phyloP scores from a whole-genome alignment of 371 early-diverging fungal genomes.

The Mucor mucedo region DNA sequence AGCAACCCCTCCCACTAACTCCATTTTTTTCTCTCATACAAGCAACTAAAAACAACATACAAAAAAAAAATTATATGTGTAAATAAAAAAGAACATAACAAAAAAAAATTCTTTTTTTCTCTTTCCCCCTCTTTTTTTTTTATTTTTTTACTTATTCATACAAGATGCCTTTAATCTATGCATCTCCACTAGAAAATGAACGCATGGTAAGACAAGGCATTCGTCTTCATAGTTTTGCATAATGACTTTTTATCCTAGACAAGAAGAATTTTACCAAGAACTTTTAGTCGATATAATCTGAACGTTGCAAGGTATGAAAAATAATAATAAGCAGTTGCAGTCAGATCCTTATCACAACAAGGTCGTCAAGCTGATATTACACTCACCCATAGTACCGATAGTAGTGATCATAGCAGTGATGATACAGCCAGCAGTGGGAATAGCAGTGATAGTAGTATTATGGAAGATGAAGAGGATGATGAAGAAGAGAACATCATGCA shows the following conservation, averaged over 20 bases:
- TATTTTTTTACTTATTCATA: neutral
- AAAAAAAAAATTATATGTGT: neutral
- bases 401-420: too few relatives aligned
- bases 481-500: neutral
- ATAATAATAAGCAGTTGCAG: neutral
- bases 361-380: neutral
- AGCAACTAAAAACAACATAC: neutral
- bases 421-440: neutral
- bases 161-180: conserved; percentile 3
- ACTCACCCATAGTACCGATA: too few relatives aligned
- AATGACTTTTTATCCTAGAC: neutral
- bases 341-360: neutral
- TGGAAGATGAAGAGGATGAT: neutral
- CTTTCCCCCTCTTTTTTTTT: neutral
- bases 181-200: neutral
- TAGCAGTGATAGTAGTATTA: conserved; percentile 3
- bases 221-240: neutral
- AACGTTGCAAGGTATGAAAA: neutral
- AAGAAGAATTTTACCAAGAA: conserved; percentile 1
- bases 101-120: neutral
- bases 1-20: neutral
- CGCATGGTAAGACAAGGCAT: neutral
- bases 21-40: neutral
- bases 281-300: neutral
- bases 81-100: neutral